phyloP scores from a whole-genome alignment of 768 basidiomycete species.

The Basidioascus undulatus region DNA sequence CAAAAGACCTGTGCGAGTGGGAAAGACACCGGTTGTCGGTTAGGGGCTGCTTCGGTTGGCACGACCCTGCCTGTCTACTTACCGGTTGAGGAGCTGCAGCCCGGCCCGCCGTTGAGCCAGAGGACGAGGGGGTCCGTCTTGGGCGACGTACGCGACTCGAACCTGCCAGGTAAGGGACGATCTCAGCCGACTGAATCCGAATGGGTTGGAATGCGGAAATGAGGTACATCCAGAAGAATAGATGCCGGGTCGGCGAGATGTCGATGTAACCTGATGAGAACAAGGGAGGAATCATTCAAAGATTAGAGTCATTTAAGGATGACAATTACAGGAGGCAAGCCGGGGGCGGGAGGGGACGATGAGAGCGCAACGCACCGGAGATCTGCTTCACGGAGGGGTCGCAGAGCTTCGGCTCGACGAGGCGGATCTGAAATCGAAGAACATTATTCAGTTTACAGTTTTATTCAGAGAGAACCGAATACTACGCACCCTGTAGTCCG shows the following conservation, averaged over 20 bases:
- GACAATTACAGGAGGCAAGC: background rate
- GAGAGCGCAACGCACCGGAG: conserved; percentile 24
- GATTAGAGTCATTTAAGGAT: background rate
- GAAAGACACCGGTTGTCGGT: conserved; percentile 28
- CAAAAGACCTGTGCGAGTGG: conserved; percentile 59
- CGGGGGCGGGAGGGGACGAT: background rate
- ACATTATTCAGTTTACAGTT: too few relatives aligned
- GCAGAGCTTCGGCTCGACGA: conserved; percentile 38
- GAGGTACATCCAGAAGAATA: conserved; percentile 55
- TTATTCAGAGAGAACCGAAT: too few relatives aligned
- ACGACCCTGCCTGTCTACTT: too few relatives aligned
- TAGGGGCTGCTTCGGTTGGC: background rate
- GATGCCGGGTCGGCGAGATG: conserved; percentile 48
- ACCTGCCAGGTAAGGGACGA: background rate
- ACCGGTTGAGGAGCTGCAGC: conserved; percentile 14
- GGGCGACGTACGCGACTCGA: conserved; percentile 56
- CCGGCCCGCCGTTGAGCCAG: conserved; percentile 36
- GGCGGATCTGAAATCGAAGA: too few relatives aligned
- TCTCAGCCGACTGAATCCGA: background rate
- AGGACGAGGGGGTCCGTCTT: conserved; percentile 55
- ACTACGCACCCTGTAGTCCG: too few relatives aligned
- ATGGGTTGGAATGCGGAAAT: background rate
- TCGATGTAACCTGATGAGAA: conserved; percentile 48
- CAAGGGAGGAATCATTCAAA: too few relatives aligned
- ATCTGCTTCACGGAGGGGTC: conserved; percentile 57